Percentiles rank a stretch among this genome's conserved stretches.
Evolutionary conservation across 192 early-diverging fungal genomes (phyloP).

Genomic region (Cladochytrium replicatum): DNA sequence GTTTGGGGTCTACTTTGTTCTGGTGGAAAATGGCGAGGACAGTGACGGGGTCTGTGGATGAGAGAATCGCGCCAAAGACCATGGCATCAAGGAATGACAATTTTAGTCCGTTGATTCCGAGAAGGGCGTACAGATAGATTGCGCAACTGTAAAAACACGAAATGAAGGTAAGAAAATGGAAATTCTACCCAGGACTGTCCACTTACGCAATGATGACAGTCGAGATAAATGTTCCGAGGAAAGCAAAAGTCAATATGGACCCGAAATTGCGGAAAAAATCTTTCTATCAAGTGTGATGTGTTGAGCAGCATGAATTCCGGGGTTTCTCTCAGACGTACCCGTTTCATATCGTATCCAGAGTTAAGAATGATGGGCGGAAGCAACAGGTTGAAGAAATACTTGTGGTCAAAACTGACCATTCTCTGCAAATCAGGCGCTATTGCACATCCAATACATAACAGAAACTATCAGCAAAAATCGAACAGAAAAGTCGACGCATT

Average conservation of each 20-base stretch:
- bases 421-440: too few relatives aligned
- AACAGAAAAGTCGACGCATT: too few relatives aligned
- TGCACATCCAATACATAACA: too few relatives aligned
- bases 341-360: slow-evolving; percentile 91
- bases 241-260: slow-evolving; percentile 85
- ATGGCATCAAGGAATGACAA: slow-evolving; percentile 85
- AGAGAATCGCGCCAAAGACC: slow-evolving; percentile 88
- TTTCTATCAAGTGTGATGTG: slow-evolving; percentile 28
- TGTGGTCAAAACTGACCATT: slow-evolving; percentile 84
- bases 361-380: slow-evolving; percentile 96
- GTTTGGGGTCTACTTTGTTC: slow-evolving; percentile 83
- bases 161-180: too few relatives aligned
- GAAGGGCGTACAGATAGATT: slow-evolving; percentile 1
- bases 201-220: slow-evolving; percentile 76
- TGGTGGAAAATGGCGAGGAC: slow-evolving; percentile 92
- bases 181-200: too few relatives aligned
- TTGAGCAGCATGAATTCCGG: too few relatives aligned
- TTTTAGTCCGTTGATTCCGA: slow-evolving; percentile 5
- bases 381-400: slow-evolving; percentile 91
- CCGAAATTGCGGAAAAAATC: slow-evolving; percentile 83
- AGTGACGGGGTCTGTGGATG: slow-evolving; percentile 95
- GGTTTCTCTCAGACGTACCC: too few relatives aligned
- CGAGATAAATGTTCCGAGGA: slow-evolving; percentile 85
- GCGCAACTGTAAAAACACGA: slow-evolving; percentile 1
- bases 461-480: too few relatives aligned